These are phyloP conservation scores for Botryotinia globosa DNA, from an alignment of 2,329 filamentous ascomycete genomes.

Conservation along the genomic window DNA sequence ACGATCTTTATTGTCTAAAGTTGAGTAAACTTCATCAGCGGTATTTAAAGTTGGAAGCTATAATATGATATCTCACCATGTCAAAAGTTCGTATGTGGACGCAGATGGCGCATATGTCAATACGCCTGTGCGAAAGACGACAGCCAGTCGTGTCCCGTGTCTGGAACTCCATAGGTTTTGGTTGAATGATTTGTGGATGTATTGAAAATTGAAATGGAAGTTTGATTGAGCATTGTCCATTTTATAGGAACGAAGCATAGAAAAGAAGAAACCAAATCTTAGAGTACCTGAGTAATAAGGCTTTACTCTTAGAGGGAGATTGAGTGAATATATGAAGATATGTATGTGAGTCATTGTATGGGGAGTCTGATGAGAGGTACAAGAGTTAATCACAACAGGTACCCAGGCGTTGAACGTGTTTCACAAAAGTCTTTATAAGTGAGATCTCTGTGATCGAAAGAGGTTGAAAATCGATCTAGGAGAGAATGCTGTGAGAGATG, in stretches of 20 bases:
- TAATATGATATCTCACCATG: neutral
- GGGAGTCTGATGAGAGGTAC: neutral
- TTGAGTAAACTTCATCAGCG: neutral
- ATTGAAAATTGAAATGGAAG: too few species aligned
- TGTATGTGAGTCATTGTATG: neutral
- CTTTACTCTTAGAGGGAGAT: neutral
- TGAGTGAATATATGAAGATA: neutral
- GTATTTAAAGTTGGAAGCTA: neutral
- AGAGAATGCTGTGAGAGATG: too few species aligned
- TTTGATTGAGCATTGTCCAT: neutral
- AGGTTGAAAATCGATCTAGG: too few species aligned
- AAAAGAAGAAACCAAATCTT: too few species aligned
- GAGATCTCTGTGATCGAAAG: too few species aligned
- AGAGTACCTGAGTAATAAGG: too few species aligned
- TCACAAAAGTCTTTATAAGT: neutral
- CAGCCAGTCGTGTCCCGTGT: neutral
- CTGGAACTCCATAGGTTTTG: too few species aligned
- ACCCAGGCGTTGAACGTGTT: fast-evolving
- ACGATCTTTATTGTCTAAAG: neutral
- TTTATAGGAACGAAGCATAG: neutral
- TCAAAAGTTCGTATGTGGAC: neutral
- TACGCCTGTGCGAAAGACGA: too few species aligned
- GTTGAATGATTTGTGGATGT: too few species aligned
- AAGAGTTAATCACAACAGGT: too few species aligned
- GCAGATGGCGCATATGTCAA: neutral